Base-by-base conservation (phyloP, 495 filamentous ascomycete genomes). In the Podospora anserina region DNA sequence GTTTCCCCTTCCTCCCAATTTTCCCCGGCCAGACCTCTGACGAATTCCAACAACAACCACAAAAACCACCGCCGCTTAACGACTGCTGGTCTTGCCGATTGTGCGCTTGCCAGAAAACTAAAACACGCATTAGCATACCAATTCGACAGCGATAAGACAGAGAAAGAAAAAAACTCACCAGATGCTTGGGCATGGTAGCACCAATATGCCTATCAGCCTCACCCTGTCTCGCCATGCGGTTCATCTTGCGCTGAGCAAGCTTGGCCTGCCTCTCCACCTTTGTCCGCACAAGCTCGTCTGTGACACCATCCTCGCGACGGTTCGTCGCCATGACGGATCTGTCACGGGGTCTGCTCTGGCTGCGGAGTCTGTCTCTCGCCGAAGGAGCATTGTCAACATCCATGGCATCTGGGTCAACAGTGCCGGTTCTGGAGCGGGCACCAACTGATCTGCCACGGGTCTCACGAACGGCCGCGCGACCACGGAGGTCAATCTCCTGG, bases 201-300 rank as follows among this genome's bases (percentile, higher is more conserved):
- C 89, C 89, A 63, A 89, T 90, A 82, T 98, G 96, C 76, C 95
- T 86, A 87, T 99, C 95, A 53, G 93, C 93, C 83, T 99, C 95
- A 81, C 95, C 95, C 84, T 91, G 89, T 77, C 94, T 88, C 57
- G 95, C 95, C 91, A 96, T 94, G 69, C 94, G 85, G 83, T 99
- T 98, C 93, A 96, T 97, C 89, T 92, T 92, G 86, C 93, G 92
- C 88, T 99, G 95, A 71, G 89, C 85, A 75, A 99, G 79, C 85
- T 97, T 98, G 72, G 85, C 83, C 76, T 93, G 79, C 72, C 89
- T 88, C 78, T 97, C 96, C 19, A 91, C 93, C 84, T 93, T 93
- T 27, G 81, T 86, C 69, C 92, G 85, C 34, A 85, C 82, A 75
- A 77, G 26, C 73, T 82, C 82, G 66, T 88, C 83, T 58, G 78